Base-by-base conservation (phyloP, 208 protist genomes). In the Leishmania gerbilli region DNA sequence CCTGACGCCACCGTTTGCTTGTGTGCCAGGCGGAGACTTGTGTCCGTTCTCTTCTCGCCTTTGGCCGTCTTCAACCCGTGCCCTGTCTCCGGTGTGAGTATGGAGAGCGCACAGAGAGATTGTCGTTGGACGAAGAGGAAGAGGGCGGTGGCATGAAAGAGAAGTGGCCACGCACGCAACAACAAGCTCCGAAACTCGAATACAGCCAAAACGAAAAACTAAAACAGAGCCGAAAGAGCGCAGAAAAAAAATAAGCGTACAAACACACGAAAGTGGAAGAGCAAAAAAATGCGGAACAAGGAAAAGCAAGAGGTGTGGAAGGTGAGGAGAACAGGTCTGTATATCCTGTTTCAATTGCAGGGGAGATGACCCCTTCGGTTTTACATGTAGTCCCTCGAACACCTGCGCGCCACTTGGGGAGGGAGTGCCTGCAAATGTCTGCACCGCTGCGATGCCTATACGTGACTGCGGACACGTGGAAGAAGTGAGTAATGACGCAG, bases 311-410 rank as follows among this genome's bases (percentile, higher is more conserved):
- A 64, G 31, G 19, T 40, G 56, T 42, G 42, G 27, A 53, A 60
- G n/a, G n/a, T 37, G n/a, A 65, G n/a, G 62, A 15, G 34, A 34
- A 31, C 62, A 40, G 62, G 31, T 68, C 40, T 42, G 11, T 68
- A 68, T 68, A 68, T 51, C 49, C 60, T 24, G 58, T 45, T n/a
- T 79, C 76, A 31, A 55, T 60, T 19, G 31, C 53, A 31, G 62
- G n/a, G 31, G 31, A 68, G 31, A 40, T 40, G 7, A 40, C 62
- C 62, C 6, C 62, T 40, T 5, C 31, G 0, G 27, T 5, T 40
- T 34, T 40, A 21, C 8, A 68, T 5, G 21, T 31, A 40, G 31
- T 40, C 1, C 62, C 31, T 40, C 62, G 15, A 40, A 40, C 17
- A 68, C 31, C 2, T 34, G 11, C 31, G 15, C 62, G 15, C 62